phyloP scores from a whole-genome alignment of 2,329 filamentous ascomycete species.

The Juglanconis oblonga region DNA sequence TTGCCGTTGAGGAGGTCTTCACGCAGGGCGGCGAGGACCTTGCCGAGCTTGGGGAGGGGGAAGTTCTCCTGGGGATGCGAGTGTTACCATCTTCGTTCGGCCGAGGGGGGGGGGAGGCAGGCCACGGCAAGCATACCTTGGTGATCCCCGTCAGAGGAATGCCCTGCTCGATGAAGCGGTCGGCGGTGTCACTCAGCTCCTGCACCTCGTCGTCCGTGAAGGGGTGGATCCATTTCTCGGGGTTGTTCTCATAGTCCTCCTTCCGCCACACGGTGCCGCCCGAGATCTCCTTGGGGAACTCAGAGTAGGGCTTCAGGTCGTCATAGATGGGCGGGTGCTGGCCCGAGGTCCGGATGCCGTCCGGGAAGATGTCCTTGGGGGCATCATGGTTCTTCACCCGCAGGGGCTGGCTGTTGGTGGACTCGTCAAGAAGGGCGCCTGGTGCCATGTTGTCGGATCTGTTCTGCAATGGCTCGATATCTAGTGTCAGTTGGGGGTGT shows the following conservation, averaged over 20 bases:
- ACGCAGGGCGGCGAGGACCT: constrained; percentile 33
- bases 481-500: neutral
- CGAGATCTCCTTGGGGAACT: constrained; percentile 68
- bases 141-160: constrained; percentile 68
- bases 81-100: neutral
- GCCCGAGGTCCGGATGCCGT: constrained; percentile 56
- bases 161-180: constrained; percentile 64
- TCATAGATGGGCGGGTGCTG: constrained; percentile 70
- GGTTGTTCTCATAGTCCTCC: constrained; percentile 59
- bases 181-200: constrained; percentile 65
- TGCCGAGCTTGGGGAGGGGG: constrained; percentile 38
- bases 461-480: neutral
- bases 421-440: constrained; percentile 17
- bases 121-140: constrained; percentile 18
- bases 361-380: constrained; percentile 39
- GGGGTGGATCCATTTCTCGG: constrained; percentile 69
- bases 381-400: constrained; percentile 31
- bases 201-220: constrained; percentile 65
- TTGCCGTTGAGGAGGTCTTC: constrained; percentile 68
- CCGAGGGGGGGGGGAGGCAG: neutral
- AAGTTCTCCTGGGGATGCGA: constrained; percentile 35
- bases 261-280: constrained; percentile 72
- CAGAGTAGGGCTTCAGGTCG: constrained; percentile 61
- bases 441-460: constrained; percentile 17
- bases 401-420: constrained; percentile 2